Base-by-base conservation (phyloP, 495 filamentous ascomycete genomes). In the Neurospora terricola region DNA sequence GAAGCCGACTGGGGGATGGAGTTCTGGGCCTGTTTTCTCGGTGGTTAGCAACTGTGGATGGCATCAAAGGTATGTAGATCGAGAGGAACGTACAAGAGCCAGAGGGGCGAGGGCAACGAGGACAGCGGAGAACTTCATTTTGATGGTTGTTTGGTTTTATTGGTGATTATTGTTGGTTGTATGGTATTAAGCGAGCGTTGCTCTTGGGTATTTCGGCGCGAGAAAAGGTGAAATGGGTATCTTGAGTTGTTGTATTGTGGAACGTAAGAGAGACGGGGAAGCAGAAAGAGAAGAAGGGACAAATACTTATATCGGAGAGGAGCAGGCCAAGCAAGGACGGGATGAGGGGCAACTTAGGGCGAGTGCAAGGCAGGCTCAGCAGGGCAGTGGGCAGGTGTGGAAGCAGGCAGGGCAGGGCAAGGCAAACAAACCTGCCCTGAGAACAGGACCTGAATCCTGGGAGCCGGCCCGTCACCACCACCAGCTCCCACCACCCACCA, bases 81-180 rank as follows among this genome's bases (percentile, higher is more conserved):
- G 36, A 43, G 14, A 38, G 27, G 12, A 12, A 75, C 77, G n/a
- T 78, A 79, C 79, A 59, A 74, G 71, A 36, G 74, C 79, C 70
- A 78, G 18, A n/a, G 79, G 70, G 69, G 74, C 77, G 30, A 79
- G 69, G 69, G 66, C 76, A 59, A 72, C 69, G 76, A 81, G 23
- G 75, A 78, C 45, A 38, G 73, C 54, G 18, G 78, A 39, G 74
- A 39, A 76, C 73, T 75, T 76, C 77, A 79, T 79, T 2, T 75
- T 79, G 77, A 74, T 5, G 66, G 75, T 69, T 74, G 69, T 23
- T 40, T n/a, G 5, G 71, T 16, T 59, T 62, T 48, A 9, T 48
- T 62, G 27, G 54, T 34, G 54, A 34, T 62, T 62, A 34, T 18
- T 34, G 54, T 66, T 66, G 54, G 27, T 34, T 34, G 27, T 48